phyloP scores from a whole-genome alignment of 108 stramenopile genomes.

The Thalassiosira profunda region DNA sequence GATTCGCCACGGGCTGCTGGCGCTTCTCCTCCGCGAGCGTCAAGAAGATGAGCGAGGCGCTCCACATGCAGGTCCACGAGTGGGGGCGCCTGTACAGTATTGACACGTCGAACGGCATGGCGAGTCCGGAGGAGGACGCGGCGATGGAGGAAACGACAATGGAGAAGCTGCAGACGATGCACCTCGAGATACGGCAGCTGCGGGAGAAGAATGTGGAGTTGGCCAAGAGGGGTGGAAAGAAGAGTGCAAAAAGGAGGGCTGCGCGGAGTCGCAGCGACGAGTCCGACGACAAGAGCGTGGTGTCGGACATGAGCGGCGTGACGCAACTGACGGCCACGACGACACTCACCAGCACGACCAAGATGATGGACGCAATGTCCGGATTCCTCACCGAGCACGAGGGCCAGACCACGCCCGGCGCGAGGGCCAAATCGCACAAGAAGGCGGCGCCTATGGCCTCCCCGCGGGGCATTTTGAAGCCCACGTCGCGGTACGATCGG shows the following conservation, averaged over 20 bases:
- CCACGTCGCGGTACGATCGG: background rate
- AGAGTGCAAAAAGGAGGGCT: background rate
- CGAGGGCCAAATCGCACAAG: background rate
- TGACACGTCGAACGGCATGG: background rate
- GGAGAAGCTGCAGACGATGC: constrained; percentile 38
- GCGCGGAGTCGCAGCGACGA: background rate
- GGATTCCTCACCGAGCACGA: constrained; percentile 19
- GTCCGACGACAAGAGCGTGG: constrained; percentile 24
- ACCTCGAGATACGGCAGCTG: constrained; percentile 30
- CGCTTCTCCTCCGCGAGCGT: constrained; percentile 34
- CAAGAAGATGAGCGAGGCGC: constrained; percentile 48
- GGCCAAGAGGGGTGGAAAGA: background rate
- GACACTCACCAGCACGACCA: background rate
- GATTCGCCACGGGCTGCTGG: constrained; percentile 34
- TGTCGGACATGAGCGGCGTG: constrained; percentile 31
- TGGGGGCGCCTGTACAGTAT: constrained; percentile 21
- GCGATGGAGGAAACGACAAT: constrained; percentile 14
- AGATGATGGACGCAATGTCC: constrained; percentile 21
- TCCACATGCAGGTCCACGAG: constrained; percentile 36
- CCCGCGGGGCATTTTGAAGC: constrained; percentile 1
- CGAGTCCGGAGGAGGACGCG: background rate
- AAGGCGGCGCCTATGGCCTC: no score
- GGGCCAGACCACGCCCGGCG: background rate
- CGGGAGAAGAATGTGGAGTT: constrained; percentile 17
- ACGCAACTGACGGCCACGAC: constrained; percentile 5